Conservation (phyloP, 257 asterid genomes). For the Primulina eburnea region DNA sequence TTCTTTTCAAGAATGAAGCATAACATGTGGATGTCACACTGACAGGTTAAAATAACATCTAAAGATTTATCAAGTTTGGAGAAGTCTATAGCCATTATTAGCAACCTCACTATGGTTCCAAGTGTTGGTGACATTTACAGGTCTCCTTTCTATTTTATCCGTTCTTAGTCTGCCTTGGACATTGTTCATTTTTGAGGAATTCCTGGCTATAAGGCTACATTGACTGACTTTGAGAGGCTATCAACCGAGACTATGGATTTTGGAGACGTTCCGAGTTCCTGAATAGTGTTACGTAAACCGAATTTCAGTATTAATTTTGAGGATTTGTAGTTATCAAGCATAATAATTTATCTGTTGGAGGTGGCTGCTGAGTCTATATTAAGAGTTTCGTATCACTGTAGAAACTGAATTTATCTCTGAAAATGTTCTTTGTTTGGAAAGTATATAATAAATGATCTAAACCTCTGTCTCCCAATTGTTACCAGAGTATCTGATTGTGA, state of each 20-base stretch:
- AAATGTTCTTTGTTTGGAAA: constrained; percentile 13
- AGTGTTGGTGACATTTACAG: constrained; percentile 84
- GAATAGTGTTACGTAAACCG: constrained; percentile 20
- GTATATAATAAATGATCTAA: neutral
- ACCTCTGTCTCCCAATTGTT: constrained; percentile 1
- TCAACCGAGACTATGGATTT: constrained; percentile 4
- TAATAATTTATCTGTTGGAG: neutral
- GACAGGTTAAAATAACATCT: constrained; percentile 83
- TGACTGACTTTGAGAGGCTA: constrained; percentile 9
- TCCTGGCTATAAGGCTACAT: constrained; percentile 11
- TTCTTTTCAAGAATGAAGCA: constrained; percentile 22
- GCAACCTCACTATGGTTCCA: constrained; percentile 78
- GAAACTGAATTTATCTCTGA: neutral
- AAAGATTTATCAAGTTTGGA: constrained; percentile 77
- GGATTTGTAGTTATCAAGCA: neutral
- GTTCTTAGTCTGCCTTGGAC: neutral
- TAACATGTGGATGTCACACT: constrained; percentile 26
- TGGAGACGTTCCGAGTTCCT: neutral
- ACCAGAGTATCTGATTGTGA: constrained; percentile 14
- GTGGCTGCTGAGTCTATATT: neutral
- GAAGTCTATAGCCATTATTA: constrained; percentile 72
- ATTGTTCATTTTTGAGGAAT: constrained; percentile 10
- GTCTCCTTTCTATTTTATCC: constrained; percentile 33
- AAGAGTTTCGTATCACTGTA: neutral
- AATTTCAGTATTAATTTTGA: neutral